These are phyloP conservation scores for Logfia minima DNA, from an alignment of 129 eudicot genomes.

Conservation along the genomic window DNA sequence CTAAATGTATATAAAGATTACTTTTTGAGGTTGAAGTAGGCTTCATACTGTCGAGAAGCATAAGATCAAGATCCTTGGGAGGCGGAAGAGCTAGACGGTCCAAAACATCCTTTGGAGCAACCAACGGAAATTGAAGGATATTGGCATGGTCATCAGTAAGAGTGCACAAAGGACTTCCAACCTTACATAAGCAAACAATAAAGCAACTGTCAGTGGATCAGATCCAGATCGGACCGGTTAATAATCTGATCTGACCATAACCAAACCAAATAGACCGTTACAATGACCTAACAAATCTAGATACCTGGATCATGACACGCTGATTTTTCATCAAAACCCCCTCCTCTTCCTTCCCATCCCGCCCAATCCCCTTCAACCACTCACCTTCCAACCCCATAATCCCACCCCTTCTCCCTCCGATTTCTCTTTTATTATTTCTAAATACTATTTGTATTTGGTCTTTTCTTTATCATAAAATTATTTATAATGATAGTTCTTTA, in stretches of 20 bases:
- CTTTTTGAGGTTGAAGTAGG: slow-evolving; percentile 52
- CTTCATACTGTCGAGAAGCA: slow-evolving; percentile 78
- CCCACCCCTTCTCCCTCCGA: not conserved
- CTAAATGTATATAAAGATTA: slow-evolving; percentile 40
- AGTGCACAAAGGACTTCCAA: slow-evolving; percentile 42
- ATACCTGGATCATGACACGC: not conserved
- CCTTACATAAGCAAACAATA: slow-evolving; percentile 35
- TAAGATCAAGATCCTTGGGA: slow-evolving; percentile 71
- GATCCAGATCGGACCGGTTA: not conserved
- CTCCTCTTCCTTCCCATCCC: not conserved
- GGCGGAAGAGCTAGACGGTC: slow-evolving; percentile 74
- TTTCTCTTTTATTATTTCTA: not conserved
- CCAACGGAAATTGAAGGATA: slow-evolving; percentile 44
- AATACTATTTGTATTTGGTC: not conserved
- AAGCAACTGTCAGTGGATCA: not conserved
- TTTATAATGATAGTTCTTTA: too few relatives aligned
- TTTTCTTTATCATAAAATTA: not conserved
- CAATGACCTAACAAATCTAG: not conserved
- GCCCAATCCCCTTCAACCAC: not conserved
- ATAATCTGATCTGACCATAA: not conserved
- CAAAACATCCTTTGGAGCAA: slow-evolving; percentile 65
- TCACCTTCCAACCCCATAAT: not conserved
- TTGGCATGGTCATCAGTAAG: slow-evolving; percentile 31
- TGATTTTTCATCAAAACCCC: not conserved
- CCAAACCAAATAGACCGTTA: not conserved